Evolutionary conservation across 1,284 basidiomycete genomes (phyloP), one percentile per base, ranked within the genome.

Genomic region (Ustilago shanxiensis): DNA sequence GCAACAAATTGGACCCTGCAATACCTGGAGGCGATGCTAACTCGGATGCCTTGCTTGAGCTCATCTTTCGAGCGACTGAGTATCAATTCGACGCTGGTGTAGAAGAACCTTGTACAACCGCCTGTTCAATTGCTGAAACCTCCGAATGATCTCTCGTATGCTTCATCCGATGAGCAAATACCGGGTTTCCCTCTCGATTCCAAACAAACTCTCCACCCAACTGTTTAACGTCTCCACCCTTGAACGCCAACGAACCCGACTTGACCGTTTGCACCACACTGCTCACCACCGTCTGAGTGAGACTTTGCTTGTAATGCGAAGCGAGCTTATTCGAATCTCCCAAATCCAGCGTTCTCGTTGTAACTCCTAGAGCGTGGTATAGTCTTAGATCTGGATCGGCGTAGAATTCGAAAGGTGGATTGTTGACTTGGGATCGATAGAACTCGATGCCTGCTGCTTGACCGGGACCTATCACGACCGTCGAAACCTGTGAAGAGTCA

Each of bases 1-100:
- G 83, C 14, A 92, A 89, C 28, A 92, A 87, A 47, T 75, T 75
- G 0, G 60, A 64, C 1, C 72, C 72, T 18, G 60, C 72, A 10
- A 75, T 63, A 2, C 63, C 67, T 26, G 62, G 65, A n/a, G 44
- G 44, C 44, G 44, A 57, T 41, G 35, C 14, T 1, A 39, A n/a
- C 10, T 39, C 31, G 6, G 44, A 29, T 16, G 45, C 57, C 2
- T n/a, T 45, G 18, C 16, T 37, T 5, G 47, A 33, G 60, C 47
- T 64, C 61, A 64, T 70, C n/a, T 9, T 37, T n/a, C n/a, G 31
- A 33, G 16, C 33, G 53, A 14, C 22, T 18, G n/a, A 54, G n/a
- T 18, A n/a, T 56, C 35, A 51, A 7, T 16, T 55, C 18, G 57
- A n/a, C 28, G 54, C 13, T 16, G 24, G 5, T 14, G 22, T 55